Base-by-base conservation (phyloP, 1,284 basidiomycete species). In the Trametes sp. region DNA sequence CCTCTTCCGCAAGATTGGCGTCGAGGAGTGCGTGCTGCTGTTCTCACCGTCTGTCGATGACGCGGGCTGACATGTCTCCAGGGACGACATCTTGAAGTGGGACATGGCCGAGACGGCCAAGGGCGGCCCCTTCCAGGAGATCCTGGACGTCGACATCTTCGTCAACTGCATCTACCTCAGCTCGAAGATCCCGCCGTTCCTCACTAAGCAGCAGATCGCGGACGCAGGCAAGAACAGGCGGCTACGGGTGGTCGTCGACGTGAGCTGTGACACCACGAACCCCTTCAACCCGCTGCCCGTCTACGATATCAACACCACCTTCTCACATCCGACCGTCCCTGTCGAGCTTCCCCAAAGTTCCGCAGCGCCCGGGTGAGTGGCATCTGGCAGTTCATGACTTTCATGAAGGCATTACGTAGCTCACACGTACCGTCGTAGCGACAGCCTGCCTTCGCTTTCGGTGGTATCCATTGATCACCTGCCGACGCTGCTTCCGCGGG, bases 161-260 rank as follows among this genome's bases (percentile, higher is more conserved):
- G 89, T 99, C 84, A 99, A 99, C 84, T 99, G 98, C 87, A 99
- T 99, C 78, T 99, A 99, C 80, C 90, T 99, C 63, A 91, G 88
- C 55, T 87, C 90, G 56, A 82, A 87, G 67, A 99, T 99, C 70
- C 95, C 96, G 16, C 85, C 92, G 56, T 99, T 99, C 79, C 69
- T 99, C 63, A 93, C 92, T 13, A 77, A 78, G 42, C 89, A 95
- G 51, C 87, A 87, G 68, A 91, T 98, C 70, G 79, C 80, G 26
- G 81, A 82, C 24, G 94, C 93, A 13, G 96, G 96, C 26, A 77
- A 80, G 57, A 69, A 79, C 23, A 86, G 98, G 65, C 83, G 86
- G 58, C 80, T 99, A 63, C 84, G 88, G 36, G 89, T 96, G 46
- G 89, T 99, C 54, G 97, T 99, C 42, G 98, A 99, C 76, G 98